These are phyloP conservation scores for Cladobotryum protrusum DNA, from an alignment of 2,329 filamentous ascomycete genomes.

Conservation along the genomic window DNA sequence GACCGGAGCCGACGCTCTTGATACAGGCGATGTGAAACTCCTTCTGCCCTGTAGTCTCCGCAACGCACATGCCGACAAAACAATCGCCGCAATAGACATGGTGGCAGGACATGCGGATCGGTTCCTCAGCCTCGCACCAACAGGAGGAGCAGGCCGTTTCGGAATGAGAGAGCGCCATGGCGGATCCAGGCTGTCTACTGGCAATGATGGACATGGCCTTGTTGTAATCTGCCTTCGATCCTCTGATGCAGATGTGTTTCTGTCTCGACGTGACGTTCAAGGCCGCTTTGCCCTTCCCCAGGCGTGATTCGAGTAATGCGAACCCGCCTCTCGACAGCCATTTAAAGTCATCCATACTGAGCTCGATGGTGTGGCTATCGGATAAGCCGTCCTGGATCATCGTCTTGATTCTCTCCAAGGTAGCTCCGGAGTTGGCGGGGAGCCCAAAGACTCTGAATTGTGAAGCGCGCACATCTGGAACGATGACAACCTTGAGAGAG, in stretches of 20 bases:
- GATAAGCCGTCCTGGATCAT: slow-evolving; percentile 1
- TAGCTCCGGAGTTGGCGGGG: background rate
- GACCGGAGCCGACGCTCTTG: background rate
- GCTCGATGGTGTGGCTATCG: slow-evolving; percentile 19
- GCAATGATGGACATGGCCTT: slow-evolving; percentile 4
- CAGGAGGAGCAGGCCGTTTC: slow-evolving; percentile 27
- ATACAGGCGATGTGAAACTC: slow-evolving; percentile 8
- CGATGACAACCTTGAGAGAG: background rate
- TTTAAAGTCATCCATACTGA: slow-evolving; percentile 18
- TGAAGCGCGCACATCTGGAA: slow-evolving; percentile 1
- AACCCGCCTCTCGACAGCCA: slow-evolving; percentile 29
- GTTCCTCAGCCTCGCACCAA: slow-evolving; percentile 30
- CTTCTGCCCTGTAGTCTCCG: background rate
- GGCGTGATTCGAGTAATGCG: slow-evolving; percentile 15
- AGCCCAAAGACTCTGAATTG: slow-evolving; percentile 5
- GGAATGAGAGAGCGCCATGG: background rate
- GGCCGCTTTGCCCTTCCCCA: slow-evolving; percentile 17
- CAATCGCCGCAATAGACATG: slow-evolving; percentile 39
- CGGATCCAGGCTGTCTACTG: background rate
- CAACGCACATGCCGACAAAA: slow-evolving; percentile 24
- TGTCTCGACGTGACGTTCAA: slow-evolving; percentile 25
- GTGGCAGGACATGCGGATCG: slow-evolving; percentile 28
- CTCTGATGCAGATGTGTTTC: slow-evolving; percentile 17
- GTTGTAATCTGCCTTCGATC: slow-evolving; percentile 15
- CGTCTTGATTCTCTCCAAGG: background rate